phyloP scores from a whole-genome alignment of 2,329 filamentous ascomycete genomes.

The Parafenestella ontariensis region DNA sequence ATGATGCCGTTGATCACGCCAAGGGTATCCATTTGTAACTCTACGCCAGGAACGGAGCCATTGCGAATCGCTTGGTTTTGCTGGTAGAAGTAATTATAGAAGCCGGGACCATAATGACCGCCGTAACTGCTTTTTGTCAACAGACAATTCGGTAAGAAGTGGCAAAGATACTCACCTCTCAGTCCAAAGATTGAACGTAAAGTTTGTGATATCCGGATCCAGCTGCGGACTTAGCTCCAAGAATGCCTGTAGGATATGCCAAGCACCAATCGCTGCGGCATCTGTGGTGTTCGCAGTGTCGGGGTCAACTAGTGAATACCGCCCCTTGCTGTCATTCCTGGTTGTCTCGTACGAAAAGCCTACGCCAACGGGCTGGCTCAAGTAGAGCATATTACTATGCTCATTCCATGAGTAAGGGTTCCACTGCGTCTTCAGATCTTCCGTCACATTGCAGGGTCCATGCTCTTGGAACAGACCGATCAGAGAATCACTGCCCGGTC shows the following conservation, averaged over 20 bases:
- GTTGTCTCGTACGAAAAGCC: slow-evolving; percentile 50
- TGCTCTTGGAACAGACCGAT: slow-evolving; percentile 62
- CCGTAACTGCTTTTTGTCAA: slow-evolving; percentile 30
- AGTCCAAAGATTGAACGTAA: slow-evolving; percentile 60
- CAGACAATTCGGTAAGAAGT: neutral
- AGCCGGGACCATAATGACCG: slow-evolving; percentile 61
- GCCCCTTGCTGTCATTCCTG: slow-evolving; percentile 27
- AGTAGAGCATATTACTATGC: slow-evolving; percentile 48
- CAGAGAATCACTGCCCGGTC: slow-evolving; percentile 60
- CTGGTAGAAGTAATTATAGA: slow-evolving; percentile 64
- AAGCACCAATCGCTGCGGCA: slow-evolving; percentile 43
- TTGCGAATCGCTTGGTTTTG: slow-evolving; percentile 62
- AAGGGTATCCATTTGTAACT: slow-evolving; percentile 61
- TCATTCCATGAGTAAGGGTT: slow-evolving; percentile 52
- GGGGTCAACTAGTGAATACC: slow-evolving; percentile 42
- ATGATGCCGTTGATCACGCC: slow-evolving; percentile 64
- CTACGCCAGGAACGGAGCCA: slow-evolving; percentile 55
- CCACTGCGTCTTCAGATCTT: slow-evolving; percentile 43
- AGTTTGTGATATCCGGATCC: slow-evolving; percentile 59
- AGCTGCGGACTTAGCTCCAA: slow-evolving; percentile 49
- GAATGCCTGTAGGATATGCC: slow-evolving; percentile 48
- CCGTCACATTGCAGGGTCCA: slow-evolving; percentile 41
- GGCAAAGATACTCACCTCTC: slow-evolving; percentile 38
- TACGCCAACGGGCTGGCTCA: slow-evolving; percentile 50
- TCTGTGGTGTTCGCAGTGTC: slow-evolving; percentile 43